Conservation (phyloP, 495 filamentous ascomycete species). For the Trichoderma parareesei region DNA sequence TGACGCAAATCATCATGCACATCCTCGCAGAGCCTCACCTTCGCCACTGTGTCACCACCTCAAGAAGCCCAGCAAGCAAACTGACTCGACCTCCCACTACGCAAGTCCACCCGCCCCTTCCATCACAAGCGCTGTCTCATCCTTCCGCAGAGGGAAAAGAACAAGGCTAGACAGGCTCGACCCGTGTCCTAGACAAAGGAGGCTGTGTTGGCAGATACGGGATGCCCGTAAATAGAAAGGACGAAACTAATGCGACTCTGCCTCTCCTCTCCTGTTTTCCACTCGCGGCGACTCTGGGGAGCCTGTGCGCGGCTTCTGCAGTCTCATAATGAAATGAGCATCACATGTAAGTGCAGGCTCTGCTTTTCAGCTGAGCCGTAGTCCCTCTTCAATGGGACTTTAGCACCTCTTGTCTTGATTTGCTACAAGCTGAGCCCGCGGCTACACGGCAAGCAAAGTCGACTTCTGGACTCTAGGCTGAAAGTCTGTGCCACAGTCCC, state of each 20-base stretch:
- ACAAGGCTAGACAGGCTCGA: neutral
- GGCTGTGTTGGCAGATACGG: neutral
- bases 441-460: neutral
- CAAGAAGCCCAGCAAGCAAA: too few relatives aligned
- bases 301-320: too few relatives aligned
- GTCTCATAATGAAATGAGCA: neutral
- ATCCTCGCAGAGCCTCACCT: too few relatives aligned
- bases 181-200: neutral
- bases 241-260: neutral
- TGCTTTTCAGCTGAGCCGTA: too few relatives aligned
- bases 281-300: neutral
- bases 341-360: neutral
- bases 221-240: neutral
- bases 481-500: neutral
- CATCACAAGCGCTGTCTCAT: too few relatives aligned
- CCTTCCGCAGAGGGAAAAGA: too few relatives aligned
- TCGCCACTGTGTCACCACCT: too few relatives aligned
- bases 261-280: too few relatives aligned
- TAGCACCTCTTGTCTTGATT: neutral
- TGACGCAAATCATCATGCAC: too few relatives aligned
- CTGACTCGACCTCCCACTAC: too few relatives aligned
- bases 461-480: neutral
- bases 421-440: neutral
- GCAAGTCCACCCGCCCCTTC: too few relatives aligned
- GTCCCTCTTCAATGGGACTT: neutral